phyloP scores from a whole-genome alignment of 2,329 filamentous ascomycete species.

The Claviceps arundinis region DNA sequence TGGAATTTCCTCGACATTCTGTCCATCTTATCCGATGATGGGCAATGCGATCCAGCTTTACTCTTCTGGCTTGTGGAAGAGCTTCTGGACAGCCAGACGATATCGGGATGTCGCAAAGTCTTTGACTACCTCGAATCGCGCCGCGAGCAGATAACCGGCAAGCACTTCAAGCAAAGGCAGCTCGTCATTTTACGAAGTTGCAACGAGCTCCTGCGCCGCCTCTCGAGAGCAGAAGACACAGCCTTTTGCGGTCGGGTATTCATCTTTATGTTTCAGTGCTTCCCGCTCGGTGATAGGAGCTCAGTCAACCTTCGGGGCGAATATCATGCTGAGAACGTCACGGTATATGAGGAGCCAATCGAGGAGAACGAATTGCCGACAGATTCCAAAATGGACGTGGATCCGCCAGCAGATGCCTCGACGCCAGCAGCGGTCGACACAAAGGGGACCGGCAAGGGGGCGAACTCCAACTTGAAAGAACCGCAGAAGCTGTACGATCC shows the following conservation, averaged over 20 bases:
- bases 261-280: constrained; percentile 97
- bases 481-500: constrained; percentile 46
- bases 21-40: constrained; percentile 74
- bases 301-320: constrained; percentile 93
- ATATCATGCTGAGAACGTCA: constrained; percentile 91
- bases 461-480: constrained; percentile 28
- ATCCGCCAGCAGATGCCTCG: constrained; percentile 30
- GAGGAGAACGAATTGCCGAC: constrained; percentile 12
- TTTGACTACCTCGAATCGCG: constrained; percentile 94
- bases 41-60: constrained; percentile 63
- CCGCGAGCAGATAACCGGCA: constrained; percentile 73
- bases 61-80: constrained; percentile 89
- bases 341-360: constrained; percentile 51
- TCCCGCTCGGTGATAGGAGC: constrained; percentile 90
- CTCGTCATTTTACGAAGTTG: constrained; percentile 85
- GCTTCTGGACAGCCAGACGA: constrained; percentile 89
- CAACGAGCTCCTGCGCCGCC: constrained; percentile 82
- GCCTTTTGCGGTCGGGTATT: constrained; percentile 96
- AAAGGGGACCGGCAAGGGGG: constrained; percentile 23
- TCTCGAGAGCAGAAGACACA: constrained; percentile 93
- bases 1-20: constrained; percentile 93
- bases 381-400: constrained; percentile 48
- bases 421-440: constrained; percentile 12
- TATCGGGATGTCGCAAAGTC: constrained; percentile 76
- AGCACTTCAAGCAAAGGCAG: constrained; percentile 69